phyloP scores from a whole-genome alignment of 345 rosid species.

The Populus euphratica region DNA sequence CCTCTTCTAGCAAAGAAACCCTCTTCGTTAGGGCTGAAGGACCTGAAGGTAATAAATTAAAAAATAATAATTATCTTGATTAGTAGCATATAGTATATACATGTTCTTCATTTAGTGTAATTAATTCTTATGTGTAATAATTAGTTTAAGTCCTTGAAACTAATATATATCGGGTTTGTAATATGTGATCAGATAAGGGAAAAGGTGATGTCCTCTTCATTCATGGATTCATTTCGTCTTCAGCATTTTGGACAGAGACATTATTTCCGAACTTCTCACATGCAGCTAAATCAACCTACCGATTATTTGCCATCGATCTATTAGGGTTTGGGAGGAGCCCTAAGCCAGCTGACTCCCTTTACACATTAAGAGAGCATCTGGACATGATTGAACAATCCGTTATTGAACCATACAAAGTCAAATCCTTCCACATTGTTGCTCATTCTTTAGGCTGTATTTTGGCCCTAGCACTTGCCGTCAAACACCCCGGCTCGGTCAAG shows the following conservation, averaged over 20 bases:
- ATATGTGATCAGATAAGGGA: constrained; percentile 36
- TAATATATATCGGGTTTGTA: neutral
- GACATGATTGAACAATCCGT: constrained; percentile 74
- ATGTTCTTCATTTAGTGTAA: neutral
- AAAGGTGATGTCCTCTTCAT: constrained; percentile 82
- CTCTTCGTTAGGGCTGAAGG: constrained; percentile 77
- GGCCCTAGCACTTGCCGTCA: constrained; percentile 88
- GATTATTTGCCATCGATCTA: constrained; percentile 80
- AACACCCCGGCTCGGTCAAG: constrained; percentile 69
- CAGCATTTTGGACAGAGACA: constrained; percentile 95
- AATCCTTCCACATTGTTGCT: constrained; percentile 91
- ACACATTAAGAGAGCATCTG: constrained; percentile 84
- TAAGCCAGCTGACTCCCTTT: constrained; percentile 84
- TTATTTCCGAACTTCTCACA: constrained; percentile 84
- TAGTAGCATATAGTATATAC: neutral
- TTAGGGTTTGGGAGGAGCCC: constrained; percentile 94
- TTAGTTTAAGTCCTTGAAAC: no score
- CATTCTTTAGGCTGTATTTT: constrained; percentile 98
- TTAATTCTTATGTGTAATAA: neutral
- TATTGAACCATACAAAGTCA: constrained; percentile 48
- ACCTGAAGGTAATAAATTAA: constrained; percentile 27
- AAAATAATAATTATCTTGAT: neutral
- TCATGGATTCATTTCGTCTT: constrained; percentile 98
- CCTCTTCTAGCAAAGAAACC: constrained; percentile 44
- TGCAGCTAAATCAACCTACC: constrained; percentile 53